Evolutionary conservation across 257 asterid species (phyloP).

Genomic region (Avicennia marina): DNA sequence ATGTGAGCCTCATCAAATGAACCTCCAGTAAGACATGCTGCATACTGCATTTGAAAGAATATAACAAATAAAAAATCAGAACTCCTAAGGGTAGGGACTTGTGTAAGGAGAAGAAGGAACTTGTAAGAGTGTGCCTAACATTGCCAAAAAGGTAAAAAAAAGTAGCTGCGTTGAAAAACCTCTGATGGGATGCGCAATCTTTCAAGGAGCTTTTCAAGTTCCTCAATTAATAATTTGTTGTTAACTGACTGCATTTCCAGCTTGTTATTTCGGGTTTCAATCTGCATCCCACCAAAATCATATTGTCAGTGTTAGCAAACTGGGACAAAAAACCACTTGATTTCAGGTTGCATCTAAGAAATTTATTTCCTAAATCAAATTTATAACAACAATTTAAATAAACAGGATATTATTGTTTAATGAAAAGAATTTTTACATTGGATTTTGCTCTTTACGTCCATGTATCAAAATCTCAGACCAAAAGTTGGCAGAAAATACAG

Average conservation of each 20-base stretch:
- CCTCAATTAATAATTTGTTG: conserved; percentile 79
- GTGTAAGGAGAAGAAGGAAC: neutral
- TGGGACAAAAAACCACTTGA: conserved; percentile 13
- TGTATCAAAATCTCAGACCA: conserved; percentile 9
- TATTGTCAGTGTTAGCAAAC: conserved; percentile 18
- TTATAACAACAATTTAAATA: conserved; percentile 10
- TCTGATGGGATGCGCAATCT: conserved; percentile 80
- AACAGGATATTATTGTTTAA: conserved; percentile 10
- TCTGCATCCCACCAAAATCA: conserved; percentile 50
- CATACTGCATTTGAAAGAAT: conserved; percentile 54
- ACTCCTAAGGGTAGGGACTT: conserved; percentile 9
- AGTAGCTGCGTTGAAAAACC: conserved; percentile 37
- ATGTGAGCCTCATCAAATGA: conserved; percentile 93
- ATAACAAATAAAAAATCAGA: conserved; percentile 20
- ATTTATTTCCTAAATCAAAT: neutral
- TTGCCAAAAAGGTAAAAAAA: neutral
- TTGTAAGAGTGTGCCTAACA: neutral
- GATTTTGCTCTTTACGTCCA: conserved; percentile 5
- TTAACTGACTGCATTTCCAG: conserved; percentile 98
- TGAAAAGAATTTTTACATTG: conserved; percentile 11
- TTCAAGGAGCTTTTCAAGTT: conserved; percentile 94
- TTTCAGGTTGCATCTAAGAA: neutral
- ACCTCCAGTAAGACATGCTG: conserved; percentile 76
- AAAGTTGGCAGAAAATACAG: neutral
- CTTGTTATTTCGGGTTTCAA: conserved; percentile 95